These are phyloP conservation scores for Potentilla sterilis DNA, from an alignment of 306 rosid genomes.

Conservation along the genomic window DNA sequence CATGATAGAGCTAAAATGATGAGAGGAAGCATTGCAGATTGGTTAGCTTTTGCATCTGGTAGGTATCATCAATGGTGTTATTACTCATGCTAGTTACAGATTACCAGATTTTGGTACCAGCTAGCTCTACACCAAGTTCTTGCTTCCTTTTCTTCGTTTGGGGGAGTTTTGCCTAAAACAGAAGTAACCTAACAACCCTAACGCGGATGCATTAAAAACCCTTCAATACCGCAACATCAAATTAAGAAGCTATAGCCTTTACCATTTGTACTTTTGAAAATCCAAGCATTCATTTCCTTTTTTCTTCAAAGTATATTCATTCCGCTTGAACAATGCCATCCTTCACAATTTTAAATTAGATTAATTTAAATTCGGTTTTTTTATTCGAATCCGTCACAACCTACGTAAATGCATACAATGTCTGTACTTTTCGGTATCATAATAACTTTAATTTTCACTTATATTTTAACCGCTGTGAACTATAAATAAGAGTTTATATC, in stretches of 20 bases:
- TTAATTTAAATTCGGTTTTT: background rate
- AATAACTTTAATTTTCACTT: no score
- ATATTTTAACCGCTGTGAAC: background rate
- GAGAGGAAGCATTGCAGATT: background rate
- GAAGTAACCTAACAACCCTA: background rate
- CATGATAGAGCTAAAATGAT: background rate
- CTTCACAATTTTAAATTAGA: background rate
- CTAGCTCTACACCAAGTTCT: background rate
- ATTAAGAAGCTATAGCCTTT: background rate
- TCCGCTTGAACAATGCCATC: background rate
- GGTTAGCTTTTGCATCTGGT: background rate
- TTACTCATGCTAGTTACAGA: constrained; percentile 4
- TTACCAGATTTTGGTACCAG: background rate
- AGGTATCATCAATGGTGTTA: constrained; percentile 1
- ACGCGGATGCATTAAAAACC: background rate
- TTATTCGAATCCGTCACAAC: no score
- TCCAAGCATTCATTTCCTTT: background rate
- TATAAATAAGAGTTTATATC: background rate
- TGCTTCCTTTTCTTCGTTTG: background rate
- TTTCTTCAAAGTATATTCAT: background rate
- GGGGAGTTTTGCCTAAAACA: background rate
- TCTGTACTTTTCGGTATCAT: no score
- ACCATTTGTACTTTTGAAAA: background rate
- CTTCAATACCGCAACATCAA: background rate
- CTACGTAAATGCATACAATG: no score